Base-by-base conservation (phyloP, 2,329 filamentous ascomycete species). In the Colletotrichum australisinense region DNA sequence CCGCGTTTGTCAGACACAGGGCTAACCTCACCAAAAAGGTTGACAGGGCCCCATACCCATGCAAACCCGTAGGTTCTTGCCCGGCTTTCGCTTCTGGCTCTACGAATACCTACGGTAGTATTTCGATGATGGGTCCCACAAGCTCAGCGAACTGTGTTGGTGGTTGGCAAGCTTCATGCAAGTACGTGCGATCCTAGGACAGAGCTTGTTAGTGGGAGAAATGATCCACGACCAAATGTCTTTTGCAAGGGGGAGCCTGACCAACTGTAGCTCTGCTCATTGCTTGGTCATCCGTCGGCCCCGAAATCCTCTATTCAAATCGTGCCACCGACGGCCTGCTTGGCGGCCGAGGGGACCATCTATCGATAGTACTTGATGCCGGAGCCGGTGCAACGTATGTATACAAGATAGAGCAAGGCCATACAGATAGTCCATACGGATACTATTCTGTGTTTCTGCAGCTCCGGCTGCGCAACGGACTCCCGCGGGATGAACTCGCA, bases 131-230 rank as follows among this genome's bases (percentile, higher is more conserved):
- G 65, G 56, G 71, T 55, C 67, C 67, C 71, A 58, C 62, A 73
- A 55, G 52, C 42, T 63, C 30, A 49, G 55, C 30, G n/a, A 26
- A 14, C 19, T 42, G 24, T 49, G 60, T 60, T 67, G 52, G 63
- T 67, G 63, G 68, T 74, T 74, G 68, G 42, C n/a, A 35, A 60
- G 46, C 59, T 32, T 56, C 30, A 58, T 72, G 65, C 55, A 42
- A 65, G 63, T 74, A n/a, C 53, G 38, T 72, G 26, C 72, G n/a
- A 67, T 38, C 46, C 56, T 65, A 53, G n/a, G 52, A 49, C 59
- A 55, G 60, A 70, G 70, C 70, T 73, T 64, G 59, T 70, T 60
- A 58, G 55, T 55, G 67, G 66, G 63, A 35, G 59, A 60, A 64
- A 42, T 32, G 57, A 52, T 63, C 38, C 68, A 59, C 55, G 49